Percentiles rank a stretch among this genome's conserved stretches.
These are phyloP conservation scores for Candida tallmaniae DNA, from an alignment of 805 yeast genomes.

Conservation along the genomic window DNA sequence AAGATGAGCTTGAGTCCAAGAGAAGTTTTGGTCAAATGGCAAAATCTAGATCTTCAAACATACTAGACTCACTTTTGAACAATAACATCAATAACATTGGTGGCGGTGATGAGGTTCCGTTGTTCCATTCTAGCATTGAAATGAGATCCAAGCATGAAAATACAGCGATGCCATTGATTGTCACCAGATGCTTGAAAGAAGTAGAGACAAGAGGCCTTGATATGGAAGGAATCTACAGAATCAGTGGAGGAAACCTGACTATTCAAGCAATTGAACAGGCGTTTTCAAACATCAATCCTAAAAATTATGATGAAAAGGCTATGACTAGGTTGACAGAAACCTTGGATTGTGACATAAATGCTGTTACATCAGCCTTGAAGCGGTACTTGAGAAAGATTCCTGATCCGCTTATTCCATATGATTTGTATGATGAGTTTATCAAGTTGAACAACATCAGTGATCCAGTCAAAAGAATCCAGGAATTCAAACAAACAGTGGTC, in stretches of 20 bases:
- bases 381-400: constrained; percentile 82
- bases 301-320: constrained; percentile 29
- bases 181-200: constrained; percentile 66
- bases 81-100: constrained; percentile 5
- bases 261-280: constrained; percentile 46
- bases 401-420: constrained; percentile 75
- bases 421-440: constrained; percentile 63
- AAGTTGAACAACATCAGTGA: constrained; percentile 29
- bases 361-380: constrained; percentile 81
- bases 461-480: constrained; percentile 30
- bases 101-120: constrained; percentile 19
- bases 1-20: constrained; percentile 8
- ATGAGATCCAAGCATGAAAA: constrained; percentile 61
- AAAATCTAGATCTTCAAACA: constrained; percentile 46
- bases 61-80: constrained; percentile 33
- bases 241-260: constrained; percentile 77
- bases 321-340: constrained; percentile 27
- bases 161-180: constrained; percentile 61
- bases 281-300: constrained; percentile 20
- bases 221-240: constrained; percentile 84
- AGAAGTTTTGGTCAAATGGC: constrained; percentile 13
- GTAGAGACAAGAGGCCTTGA: constrained; percentile 75
- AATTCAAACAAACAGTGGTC: constrained; percentile 42
- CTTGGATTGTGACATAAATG: constrained; percentile 69
- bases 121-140: constrained; percentile 55